Conservation (phyloP, 2,329 filamentous ascomycete species). For the Sporothrix phasma region DNA sequence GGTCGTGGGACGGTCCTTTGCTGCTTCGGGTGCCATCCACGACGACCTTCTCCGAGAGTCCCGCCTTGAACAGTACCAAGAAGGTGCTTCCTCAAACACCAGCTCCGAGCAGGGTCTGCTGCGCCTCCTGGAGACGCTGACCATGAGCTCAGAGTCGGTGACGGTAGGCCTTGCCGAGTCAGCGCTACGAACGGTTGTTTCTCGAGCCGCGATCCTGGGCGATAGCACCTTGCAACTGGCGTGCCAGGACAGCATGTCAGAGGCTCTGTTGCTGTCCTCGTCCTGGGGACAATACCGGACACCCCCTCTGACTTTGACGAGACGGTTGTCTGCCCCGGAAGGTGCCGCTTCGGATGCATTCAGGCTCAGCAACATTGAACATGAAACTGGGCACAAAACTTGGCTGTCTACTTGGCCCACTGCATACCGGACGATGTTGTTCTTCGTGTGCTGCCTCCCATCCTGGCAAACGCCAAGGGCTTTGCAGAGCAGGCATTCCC, state of each 20-base stretch:
- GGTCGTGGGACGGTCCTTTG: conserved; percentile 75
- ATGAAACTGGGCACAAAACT: conserved; percentile 48
- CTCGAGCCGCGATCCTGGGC: conserved; percentile 38
- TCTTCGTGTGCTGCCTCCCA: conserved; percentile 55
- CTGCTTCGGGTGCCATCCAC: conserved; percentile 60
- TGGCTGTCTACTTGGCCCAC: conserved; percentile 52
- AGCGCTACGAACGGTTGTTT: conserved; percentile 47
- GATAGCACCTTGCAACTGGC: conserved; percentile 40
- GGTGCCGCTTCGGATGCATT: conserved; percentile 27
- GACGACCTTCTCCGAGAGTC: conserved; percentile 52
- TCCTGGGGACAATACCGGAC: conserved; percentile 46
- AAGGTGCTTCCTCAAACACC: conserved; percentile 34
- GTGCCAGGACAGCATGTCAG: conserved; percentile 42
- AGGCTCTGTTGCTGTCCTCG: conserved; percentile 43
- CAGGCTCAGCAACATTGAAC: conserved; percentile 32
- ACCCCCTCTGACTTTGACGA: conserved; percentile 43
- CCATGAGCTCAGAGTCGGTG: conserved; percentile 45
- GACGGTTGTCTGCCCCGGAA: not conserved
- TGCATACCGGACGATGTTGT: conserved; percentile 55
- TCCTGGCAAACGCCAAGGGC: conserved; percentile 54
- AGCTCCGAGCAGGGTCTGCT: conserved; percentile 56
- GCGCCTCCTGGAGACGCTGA: conserved; percentile 49
- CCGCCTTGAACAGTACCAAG: conserved; percentile 40
- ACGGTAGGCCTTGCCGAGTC: conserved; percentile 52
- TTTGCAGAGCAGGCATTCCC: conserved; percentile 66